These are phyloP conservation scores for Scheffersomyces titani DNA, from an alignment of 1,139 yeast genomes.

Conservation along the genomic window DNA sequence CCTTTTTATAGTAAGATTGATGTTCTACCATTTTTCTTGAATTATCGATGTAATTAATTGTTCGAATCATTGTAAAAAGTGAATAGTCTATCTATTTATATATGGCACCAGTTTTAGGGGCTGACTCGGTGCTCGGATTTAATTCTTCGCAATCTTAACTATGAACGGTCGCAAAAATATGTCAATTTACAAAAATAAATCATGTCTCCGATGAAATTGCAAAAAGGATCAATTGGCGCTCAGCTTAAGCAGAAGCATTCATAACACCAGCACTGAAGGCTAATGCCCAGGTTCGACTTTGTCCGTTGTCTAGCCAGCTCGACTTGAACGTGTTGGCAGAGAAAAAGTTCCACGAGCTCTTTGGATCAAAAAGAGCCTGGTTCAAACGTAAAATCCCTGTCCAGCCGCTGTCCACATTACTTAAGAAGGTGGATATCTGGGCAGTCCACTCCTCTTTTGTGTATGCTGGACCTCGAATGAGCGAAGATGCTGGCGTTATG, in stretches of 20 bases:
- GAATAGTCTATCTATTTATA: background rate
- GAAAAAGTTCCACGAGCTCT: constrained; percentile 68
- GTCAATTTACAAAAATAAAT: background rate
- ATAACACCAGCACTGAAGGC: constrained; percentile 49
- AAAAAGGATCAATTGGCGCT: background rate
- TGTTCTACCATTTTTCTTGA: constrained; percentile 6
- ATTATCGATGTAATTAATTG: background rate
- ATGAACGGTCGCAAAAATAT: background rate
- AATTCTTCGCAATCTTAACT: background rate
- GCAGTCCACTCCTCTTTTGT: constrained; percentile 84
- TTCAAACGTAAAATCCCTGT: constrained; percentile 79
- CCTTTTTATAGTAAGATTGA: constrained; percentile 26
- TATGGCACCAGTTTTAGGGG: background rate
- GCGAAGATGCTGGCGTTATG: constrained; percentile 80
- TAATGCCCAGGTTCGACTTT: constrained; percentile 86
- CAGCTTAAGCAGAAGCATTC: constrained; percentile 7
- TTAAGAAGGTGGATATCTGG: constrained; percentile 51
- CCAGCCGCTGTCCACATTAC: constrained; percentile 76
- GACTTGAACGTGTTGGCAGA: constrained; percentile 46
- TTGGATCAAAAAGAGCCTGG: constrained; percentile 75
- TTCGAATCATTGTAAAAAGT: background rate
- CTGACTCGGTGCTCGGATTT: background rate
- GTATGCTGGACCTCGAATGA: constrained; percentile 66
- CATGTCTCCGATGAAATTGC: background rate
- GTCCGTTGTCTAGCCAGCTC: constrained; percentile 80